Base-by-base conservation (phyloP, 2,329 filamentous ascomycete genomes). In the Nigrospora oryzae region DNA sequence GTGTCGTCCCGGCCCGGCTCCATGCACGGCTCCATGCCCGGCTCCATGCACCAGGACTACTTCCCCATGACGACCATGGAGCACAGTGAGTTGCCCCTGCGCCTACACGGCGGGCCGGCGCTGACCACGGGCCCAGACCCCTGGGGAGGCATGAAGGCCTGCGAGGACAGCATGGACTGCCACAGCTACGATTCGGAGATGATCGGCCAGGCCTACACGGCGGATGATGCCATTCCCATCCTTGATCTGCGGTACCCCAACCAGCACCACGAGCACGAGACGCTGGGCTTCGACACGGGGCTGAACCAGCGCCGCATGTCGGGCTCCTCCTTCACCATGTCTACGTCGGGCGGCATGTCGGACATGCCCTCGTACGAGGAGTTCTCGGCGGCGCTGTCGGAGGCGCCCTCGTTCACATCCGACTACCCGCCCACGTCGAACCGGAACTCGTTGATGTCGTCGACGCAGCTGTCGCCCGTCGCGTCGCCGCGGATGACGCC, bases 281-380 rank as follows among this genome's bases (percentile, higher is more conserved):
- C 64, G 15, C 55, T 75, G 48, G 67, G 66, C 46, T 70, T 75
- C 48, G 77, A 80, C 36, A 66, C 71, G 44, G 67, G 65, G n/a
- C 62, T 74, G 38, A 74, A 77, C 50, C 70, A 74, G 39, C 74
- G 83, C 47, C 75, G 82, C 49, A 76, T 86, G 70, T 86, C 84
- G 16, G 83, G 83, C 40, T 86, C 84, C 3, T 86, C 84, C 1
- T 85, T 86, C 56, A 84, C 83, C 35, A 75, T 87, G 65, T 87
- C 84, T 14, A 86, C 77, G 1, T 75, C 75, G 36, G 75, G 81
- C 17, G 73, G 72, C 17, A 67, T 84, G 36, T 83, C 81, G 5
- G 83, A 87, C 54, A 78, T 86, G 61, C 74, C 81, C 41, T 80
- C 81, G 4, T 86, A 84, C 58, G 83, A 89, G 46, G 83, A 89